Evolutionary conservation across 805 yeast species (phyloP).

Genomic region (Scheffersomyces amazonensis): DNA sequence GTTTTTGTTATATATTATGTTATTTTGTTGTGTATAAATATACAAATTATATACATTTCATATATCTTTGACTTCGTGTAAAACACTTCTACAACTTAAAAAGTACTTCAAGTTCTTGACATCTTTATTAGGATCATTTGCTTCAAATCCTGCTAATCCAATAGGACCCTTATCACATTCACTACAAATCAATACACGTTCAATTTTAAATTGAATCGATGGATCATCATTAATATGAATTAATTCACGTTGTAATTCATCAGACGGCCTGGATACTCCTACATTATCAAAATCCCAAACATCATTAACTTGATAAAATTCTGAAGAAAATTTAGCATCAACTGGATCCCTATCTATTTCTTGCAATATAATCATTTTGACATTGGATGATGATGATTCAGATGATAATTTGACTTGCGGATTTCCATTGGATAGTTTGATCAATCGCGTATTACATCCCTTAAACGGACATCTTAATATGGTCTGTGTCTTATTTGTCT

Average conservation of each 20-base stretch:
- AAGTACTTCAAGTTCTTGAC: conserved; percentile 42
- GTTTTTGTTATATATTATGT: no score
- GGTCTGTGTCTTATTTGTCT: conserved; percentile 2
- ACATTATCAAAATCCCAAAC: conserved; percentile 81
- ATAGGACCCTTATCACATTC: conserved; percentile 79
- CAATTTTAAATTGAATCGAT: conserved; percentile 27
- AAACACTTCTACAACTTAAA: conserved; percentile 45
- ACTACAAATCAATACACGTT: conserved; percentile 62
- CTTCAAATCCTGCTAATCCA: conserved; percentile 56
- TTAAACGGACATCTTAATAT: conserved; percentile 18
- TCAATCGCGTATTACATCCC: conserved; percentile 16
- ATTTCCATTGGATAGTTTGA: conserved; percentile 2
- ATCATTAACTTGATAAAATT: conserved; percentile 48
- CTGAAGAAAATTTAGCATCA: neutral
- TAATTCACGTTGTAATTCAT: conserved; percentile 13
- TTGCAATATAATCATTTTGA: conserved; percentile 2
- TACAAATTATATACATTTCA: no score
- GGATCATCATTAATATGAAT: conserved; percentile 9
- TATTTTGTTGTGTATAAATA: neutral
- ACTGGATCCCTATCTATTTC: conserved; percentile 4
- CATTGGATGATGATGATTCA: conserved; percentile 28
- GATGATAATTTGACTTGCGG: conserved; percentile 11
- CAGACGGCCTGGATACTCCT: conserved; percentile 58
- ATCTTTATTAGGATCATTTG: conserved; percentile 15
- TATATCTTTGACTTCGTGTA: conserved; percentile 23